Conservation (phyloP, 306 rosid species). For the Hylodesmum podocarpum region DNA sequence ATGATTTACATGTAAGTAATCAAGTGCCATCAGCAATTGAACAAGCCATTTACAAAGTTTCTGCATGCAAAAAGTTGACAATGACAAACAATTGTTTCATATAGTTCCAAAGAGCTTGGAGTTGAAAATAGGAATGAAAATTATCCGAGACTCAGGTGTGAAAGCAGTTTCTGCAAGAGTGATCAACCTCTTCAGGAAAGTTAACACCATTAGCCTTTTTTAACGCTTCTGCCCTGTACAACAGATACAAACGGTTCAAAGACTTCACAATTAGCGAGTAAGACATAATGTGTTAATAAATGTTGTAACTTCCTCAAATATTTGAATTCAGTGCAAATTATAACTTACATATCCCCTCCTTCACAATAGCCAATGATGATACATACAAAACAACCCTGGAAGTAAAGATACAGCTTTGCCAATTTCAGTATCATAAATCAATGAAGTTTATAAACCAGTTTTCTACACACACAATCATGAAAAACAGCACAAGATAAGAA, state of each 20-base stretch:
- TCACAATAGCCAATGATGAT: constrained; percentile 89
- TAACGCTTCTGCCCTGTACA: constrained; percentile 77
- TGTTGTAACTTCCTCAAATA: constrained; percentile 10
- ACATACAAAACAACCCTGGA: constrained; percentile 98
- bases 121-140: constrained; percentile 16
- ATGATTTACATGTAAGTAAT: constrained; percentile 87
- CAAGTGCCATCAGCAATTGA: constrained; percentile 95
- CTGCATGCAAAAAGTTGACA: constrained; percentile 38
- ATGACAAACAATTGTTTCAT: constrained; percentile 16
- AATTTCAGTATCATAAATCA: constrained; percentile 27
- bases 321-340: constrained; percentile 17
- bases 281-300: constrained; percentile 11
- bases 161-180: constrained; percentile 5
- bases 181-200: constrained; percentile 86
- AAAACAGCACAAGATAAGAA: constrained; percentile 13
- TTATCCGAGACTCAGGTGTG: background rate
- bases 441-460: constrained; percentile 5
- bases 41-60: constrained; percentile 98
- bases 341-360: constrained; percentile 95
- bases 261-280: constrained; percentile 18
- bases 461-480: background rate
- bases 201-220: constrained; percentile 69
- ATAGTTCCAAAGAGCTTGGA: background rate
- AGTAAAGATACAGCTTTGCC: constrained; percentile 25
- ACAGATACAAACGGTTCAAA: constrained; percentile 18